phyloP scores from a whole-genome alignment of 192 early-diverging fungal species.

The Fimicolochytrium jonesii region DNA sequence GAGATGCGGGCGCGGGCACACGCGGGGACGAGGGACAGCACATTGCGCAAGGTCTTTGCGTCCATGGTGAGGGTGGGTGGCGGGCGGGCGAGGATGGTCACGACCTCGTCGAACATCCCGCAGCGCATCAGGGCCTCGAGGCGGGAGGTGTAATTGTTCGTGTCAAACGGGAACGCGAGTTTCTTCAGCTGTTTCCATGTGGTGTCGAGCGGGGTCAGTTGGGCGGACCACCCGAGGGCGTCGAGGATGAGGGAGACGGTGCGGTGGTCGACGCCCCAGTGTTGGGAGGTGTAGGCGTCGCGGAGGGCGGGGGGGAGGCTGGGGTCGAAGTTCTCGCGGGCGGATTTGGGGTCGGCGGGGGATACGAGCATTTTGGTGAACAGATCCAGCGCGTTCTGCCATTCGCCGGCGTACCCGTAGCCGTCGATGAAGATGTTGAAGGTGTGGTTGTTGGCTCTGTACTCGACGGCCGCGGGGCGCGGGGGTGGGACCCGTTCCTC shows the following conservation, averaged over 20 bases:
- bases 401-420: neutral
- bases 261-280: neutral
- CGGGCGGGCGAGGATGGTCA: neutral
- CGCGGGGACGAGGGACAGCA: no score
- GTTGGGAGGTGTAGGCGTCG: neutral
- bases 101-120: neutral
- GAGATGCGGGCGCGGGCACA: no score
- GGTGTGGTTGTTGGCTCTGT: no score
- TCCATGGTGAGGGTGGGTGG: neutral
- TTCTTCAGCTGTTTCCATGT: neutral
- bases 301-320: neutral
- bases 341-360: no score
- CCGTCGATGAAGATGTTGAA: neutral
- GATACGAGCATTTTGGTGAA: no score
- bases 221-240: neutral
- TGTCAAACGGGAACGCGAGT: neutral
- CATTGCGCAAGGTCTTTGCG: neutral
- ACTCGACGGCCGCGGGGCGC: neutral
- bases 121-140: constrained; percentile 13
- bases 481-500: neutral
- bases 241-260: constrained; percentile 5
- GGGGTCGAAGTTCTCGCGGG: no score
- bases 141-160: constrained; percentile 16
- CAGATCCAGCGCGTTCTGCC: neutral
- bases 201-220: neutral